phyloP scores from a whole-genome alignment of 345 rosid species.

The Lenwebbia sp. region DNA sequence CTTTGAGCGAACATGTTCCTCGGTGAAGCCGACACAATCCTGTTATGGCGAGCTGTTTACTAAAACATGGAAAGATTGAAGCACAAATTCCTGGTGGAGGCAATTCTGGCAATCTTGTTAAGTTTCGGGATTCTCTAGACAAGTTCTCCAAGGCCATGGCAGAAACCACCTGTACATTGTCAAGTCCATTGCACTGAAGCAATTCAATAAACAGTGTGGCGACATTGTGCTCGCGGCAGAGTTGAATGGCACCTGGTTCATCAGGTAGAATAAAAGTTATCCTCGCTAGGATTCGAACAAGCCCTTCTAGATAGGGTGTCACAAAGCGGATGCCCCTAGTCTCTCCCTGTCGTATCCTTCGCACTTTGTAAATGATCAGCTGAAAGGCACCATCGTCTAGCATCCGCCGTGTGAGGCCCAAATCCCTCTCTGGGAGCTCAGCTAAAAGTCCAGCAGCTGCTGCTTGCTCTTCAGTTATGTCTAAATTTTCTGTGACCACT shows the following conservation, averaged over 20 bases:
- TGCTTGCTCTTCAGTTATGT: conserved; percentile 83
- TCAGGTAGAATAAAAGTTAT: conserved; percentile 66
- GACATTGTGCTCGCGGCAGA: conserved; percentile 60
- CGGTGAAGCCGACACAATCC: conserved; percentile 76
- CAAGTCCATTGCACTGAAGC: conserved; percentile 65
- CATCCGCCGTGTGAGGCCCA: conserved; percentile 80
- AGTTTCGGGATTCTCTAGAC: conserved; percentile 66
- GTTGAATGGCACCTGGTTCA: conserved; percentile 46
- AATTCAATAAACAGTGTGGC: conserved; percentile 60
- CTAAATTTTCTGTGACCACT: conserved; percentile 59
- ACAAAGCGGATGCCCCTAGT: conserved; percentile 59
- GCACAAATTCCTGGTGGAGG: conserved; percentile 52
- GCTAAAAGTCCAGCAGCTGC: conserved; percentile 86
- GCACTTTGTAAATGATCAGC: conserved; percentile 40
- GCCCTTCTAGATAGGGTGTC: conserved; percentile 75
- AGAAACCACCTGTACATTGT: conserved; percentile 68
- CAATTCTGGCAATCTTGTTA: conserved; percentile 63
- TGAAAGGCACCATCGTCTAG: conserved; percentile 67
- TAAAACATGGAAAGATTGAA: conserved; percentile 59
- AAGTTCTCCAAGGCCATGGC: conserved; percentile 88
- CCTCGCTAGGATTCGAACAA: conserved; percentile 65
- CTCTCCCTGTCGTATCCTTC: conserved; percentile 61
- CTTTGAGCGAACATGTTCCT: conserved; percentile 70
- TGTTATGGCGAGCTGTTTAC: conserved; percentile 46
- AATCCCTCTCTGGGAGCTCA: conserved; percentile 91